Evolutionary conservation across 2,329 filamentous ascomycete genomes (phyloP).

Genomic region (Colletotrichum graminicola): DNA sequence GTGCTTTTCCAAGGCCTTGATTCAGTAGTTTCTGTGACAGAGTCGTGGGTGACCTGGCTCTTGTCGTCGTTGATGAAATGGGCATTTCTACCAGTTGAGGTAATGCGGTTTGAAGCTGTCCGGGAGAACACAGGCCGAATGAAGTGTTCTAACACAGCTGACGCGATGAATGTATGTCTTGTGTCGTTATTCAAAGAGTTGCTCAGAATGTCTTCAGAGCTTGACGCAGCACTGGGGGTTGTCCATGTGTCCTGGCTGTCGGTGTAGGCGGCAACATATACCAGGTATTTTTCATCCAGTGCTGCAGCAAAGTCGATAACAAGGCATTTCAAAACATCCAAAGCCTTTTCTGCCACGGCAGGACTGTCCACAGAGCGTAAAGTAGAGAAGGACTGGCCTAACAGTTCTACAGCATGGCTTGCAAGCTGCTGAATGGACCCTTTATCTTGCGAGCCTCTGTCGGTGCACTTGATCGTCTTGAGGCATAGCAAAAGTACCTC

Average conservation of each 20-base stretch:
- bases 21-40: conserved; percentile 32
- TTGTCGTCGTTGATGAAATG: conserved; percentile 55
- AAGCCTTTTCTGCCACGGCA: conserved; percentile 2
- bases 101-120: conserved; percentile 65
- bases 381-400: neutral
- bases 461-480: neutral
- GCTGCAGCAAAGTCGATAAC: conserved; percentile 2
- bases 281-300: conserved; percentile 44
- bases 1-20: conserved; percentile 70
- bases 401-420: neutral
- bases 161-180: conserved; percentile 59
- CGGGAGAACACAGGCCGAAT: conserved; percentile 76
- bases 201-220: conserved; percentile 51
- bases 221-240: conserved; percentile 47
- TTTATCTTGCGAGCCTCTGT: conserved; percentile 11
- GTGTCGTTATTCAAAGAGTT: conserved; percentile 43
- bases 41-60: neutral
- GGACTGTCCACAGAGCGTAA: neutral
- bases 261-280: conserved; percentile 51
- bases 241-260: conserved; percentile 55
- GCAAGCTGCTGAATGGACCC: conserved; percentile 8
- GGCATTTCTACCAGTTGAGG: conserved; percentile 67
- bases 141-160: conserved; percentile 71
- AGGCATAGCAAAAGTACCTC: conserved; percentile 22
- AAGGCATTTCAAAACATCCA: conserved; percentile 16